Conservation (phyloP, 2,329 filamentous ascomycete genomes). For the Aspergillus tamarii region DNA sequence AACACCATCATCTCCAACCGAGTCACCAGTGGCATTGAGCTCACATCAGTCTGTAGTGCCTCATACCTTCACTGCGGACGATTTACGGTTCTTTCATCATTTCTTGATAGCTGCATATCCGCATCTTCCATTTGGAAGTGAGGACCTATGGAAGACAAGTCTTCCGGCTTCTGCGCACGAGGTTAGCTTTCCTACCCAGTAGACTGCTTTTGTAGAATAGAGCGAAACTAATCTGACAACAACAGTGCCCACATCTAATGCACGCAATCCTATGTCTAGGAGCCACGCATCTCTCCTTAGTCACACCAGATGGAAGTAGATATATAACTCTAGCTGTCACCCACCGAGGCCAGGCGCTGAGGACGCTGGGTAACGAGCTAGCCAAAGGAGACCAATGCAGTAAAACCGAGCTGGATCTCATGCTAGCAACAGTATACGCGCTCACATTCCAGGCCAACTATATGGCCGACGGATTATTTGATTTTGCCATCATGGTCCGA, state of each 20-base stretch:
- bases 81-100: conserved; percentile 59
- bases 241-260: conserved; percentile 64
- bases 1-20: neutral
- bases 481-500: conserved; percentile 40
- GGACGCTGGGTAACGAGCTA: conserved; percentile 61
- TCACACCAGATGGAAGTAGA: conserved; percentile 56
- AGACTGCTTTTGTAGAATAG: neutral
- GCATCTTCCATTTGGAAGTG: conserved; percentile 66
- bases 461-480: conserved; percentile 37
- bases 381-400: conserved; percentile 21
- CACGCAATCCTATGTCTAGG: conserved; percentile 70
- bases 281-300: conserved; percentile 59
- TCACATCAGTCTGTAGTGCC: neutral
- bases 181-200: neutral
- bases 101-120: conserved; percentile 60
- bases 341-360: conserved; percentile 68
- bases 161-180: conserved; percentile 67
- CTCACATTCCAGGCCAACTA: conserved; percentile 38
- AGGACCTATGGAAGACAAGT: conserved; percentile 68
- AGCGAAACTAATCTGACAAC: neutral
- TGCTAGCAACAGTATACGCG: conserved; percentile 38
- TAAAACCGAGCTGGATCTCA: conserved; percentile 30
- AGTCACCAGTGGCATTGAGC: conserved; percentile 18
- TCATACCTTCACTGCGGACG: conserved; percentile 43
- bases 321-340: conserved; percentile 62